These are phyloP conservation scores for Microdochium bolleyi DNA, from an alignment of 2,329 filamentous ascomycete genomes.

Conservation along the genomic window DNA sequence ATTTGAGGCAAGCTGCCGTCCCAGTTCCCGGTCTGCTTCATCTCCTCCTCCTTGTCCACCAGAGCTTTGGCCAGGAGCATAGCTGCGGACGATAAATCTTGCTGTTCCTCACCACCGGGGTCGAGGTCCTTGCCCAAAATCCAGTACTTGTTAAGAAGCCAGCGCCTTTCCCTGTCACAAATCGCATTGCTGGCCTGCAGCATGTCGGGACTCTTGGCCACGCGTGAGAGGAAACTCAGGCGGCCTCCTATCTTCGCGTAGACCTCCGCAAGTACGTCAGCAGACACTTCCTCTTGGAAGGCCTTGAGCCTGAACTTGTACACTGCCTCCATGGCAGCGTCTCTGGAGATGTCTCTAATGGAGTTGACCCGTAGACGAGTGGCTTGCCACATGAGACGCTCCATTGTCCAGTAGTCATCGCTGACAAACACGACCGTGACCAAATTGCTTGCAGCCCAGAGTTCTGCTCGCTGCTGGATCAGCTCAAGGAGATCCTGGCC, in stretches of 20 bases:
- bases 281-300: slow-evolving; percentile 29
- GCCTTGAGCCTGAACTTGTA: slow-evolving; percentile 39
- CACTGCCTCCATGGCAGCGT: slow-evolving; percentile 37
- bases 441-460: slow-evolving; percentile 65
- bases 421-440: slow-evolving; percentile 51
- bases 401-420: slow-evolving; percentile 52
- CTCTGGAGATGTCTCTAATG: slow-evolving; percentile 41
- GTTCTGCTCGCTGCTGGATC: slow-evolving; percentile 89
- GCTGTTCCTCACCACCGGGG: slow-evolving; percentile 59
- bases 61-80: slow-evolving; percentile 52
- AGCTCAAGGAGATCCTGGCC: slow-evolving; percentile 91
- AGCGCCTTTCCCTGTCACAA: slow-evolving; percentile 62
- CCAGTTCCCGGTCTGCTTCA: slow-evolving; percentile 9
- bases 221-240: slow-evolving; percentile 42
- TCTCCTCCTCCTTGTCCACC: slow-evolving; percentile 35
- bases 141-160: slow-evolving; percentile 71
- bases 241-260: slow-evolving; percentile 47
- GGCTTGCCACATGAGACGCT: slow-evolving; percentile 45
- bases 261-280: slow-evolving; percentile 35
- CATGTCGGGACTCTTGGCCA: slow-evolving; percentile 45
- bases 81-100: slow-evolving; percentile 45
- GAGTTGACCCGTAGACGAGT: slow-evolving; percentile 47
- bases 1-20: slow-evolving; percentile 42
- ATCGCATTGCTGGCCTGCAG: slow-evolving; percentile 45
- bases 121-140: slow-evolving; percentile 65